Base-by-base conservation (phyloP, 805 yeast genomes). In the Yamadazyma insecticola region DNA sequence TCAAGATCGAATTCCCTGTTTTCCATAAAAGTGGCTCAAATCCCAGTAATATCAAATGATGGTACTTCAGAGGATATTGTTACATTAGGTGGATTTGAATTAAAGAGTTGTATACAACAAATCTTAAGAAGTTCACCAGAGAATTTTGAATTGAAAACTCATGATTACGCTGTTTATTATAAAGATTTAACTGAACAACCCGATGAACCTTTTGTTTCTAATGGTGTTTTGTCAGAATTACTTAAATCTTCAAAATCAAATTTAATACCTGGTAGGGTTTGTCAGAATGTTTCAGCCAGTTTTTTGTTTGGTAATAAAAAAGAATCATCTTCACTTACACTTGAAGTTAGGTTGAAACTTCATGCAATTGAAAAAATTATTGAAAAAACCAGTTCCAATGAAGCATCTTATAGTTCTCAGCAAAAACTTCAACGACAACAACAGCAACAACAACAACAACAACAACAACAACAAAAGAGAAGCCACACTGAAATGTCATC, bases 321-420 rank as follows among this genome's bases (percentile, higher is more conserved):
- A 35, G 51, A 56, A 36, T 45, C 52, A 43, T 23, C 42, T 6
- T 53, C 67, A 1, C 70, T 74, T 37, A 78, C 82, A 2, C 52
- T 78, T 30, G 84, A 78, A 51, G 67, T 78, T 22, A 62, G 76
- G 39, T 53, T 78, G 31, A 70, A 72, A 41, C 62, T 78, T 29
- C 66, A 69, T 39, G 57, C 60, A 16, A 57, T 63, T 4, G 65
- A 58, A 14, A 45, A n/a, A n/a, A n/a, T n/a, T n/a, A n/a, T n/a
- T n/a, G n/a, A n/a, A n/a, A 21, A 22, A n/a, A n/a, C n/a, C n/a
- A n/a, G n/a, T n/a, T n/a, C n/a, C n/a, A n/a, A n/a, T n/a, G n/a
- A n/a, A n/a, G n/a, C n/a, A n/a, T n/a, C n/a, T n/a, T n/a, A n/a
- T n/a, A n/a, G n/a, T n/a, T n/a, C n/a, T n/a, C n/a, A n/a, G n/a